These are phyloP conservation scores for Termitomyces sp. DNA, from an alignment of 768 basidiomycete genomes.

Conservation along the genomic window DNA sequence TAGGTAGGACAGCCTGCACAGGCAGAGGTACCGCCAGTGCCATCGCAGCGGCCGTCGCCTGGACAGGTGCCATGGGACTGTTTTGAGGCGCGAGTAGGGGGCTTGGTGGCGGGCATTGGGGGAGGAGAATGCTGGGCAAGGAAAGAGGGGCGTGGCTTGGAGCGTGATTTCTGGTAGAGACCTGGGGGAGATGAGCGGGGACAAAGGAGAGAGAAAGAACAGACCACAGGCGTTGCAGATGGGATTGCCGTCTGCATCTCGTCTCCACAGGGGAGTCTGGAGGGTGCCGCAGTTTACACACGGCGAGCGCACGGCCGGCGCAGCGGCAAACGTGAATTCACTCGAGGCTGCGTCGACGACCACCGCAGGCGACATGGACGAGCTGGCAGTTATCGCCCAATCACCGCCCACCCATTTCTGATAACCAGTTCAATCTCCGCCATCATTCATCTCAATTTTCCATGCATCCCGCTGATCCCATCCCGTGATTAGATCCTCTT, in stretches of 20 bases:
- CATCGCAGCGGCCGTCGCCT: conserved; percentile 96
- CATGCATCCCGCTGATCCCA: not conserved
- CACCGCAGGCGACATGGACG: conserved; percentile 15
- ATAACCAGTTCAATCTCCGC: conserved; percentile 16
- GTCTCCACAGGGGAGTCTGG: conserved; percentile 80
- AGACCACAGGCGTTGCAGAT: conserved; percentile 88
- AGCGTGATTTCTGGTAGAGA: conserved; percentile 81
- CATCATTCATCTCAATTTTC: not conserved
- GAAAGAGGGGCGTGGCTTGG: conserved; percentile 66
- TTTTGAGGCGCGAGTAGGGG: conserved; percentile 5
- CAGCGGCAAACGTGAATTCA: conserved; percentile 16
- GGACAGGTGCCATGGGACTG: conserved; percentile 77
- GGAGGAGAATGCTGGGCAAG: conserved; percentile 38
- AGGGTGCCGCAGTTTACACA: conserved; percentile 77
- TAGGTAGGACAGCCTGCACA: conserved; percentile 96
- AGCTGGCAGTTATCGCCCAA: conserved; percentile 29
- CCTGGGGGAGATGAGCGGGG: conserved; percentile 34
- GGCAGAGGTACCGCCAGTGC: conserved; percentile 88
- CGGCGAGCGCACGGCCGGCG: conserved; percentile 29
- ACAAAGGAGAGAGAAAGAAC: not conserved
- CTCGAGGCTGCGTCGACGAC: conserved; percentile 15
- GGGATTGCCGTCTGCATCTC: conserved; percentile 75
- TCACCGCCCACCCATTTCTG: conserved; percentile 25
- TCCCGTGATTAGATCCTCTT: not conserved
- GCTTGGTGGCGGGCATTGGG: conserved; percentile 6